Evolutionary conservation across 106 monocot genomes (phyloP), one percentile per base, ranked within the genome.

Genomic region (Cymbidium sinense): DNA sequence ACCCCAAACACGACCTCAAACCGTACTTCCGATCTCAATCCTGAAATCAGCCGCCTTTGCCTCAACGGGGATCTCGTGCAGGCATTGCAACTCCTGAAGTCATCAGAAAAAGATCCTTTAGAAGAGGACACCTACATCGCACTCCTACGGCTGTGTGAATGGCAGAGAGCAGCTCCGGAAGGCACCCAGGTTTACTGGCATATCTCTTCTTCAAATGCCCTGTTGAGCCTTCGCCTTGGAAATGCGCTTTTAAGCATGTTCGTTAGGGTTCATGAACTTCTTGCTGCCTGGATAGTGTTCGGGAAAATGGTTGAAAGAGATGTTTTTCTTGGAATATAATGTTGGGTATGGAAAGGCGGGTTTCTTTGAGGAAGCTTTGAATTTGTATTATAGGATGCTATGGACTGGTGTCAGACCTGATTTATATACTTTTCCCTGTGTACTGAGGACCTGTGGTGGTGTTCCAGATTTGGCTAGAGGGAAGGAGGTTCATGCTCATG

Each of bases 321-420:
- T 76, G 82, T 54, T 94, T 94, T 52, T 88, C 94, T 36, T 99
- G 94, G 98, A 98, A 94, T 62, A 81, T 94, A 30, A 86, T 98
- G 86, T 52, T 94, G 92, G 92, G 18, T 92, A 92, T 44, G 90
- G 84, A 0, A 90, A 92, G 78, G 70, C 78, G 2, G 94, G 94
- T 1, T 88, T 84, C 72, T 83, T 88, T 23, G 92, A 92, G 0
- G 91, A 92, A 79, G 91, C 92, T 4, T 61, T 94, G 82, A 85
- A 86, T 79, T 79, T 92, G 83, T 89, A 84, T 62, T 73, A 58
- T 29, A 61, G 88, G 73, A 98, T 98, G 96, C 13, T 91, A 1
- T 90, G 90, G 89, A 85, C 82, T 1, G 91, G 91, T 11, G 70
- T 90, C 30, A 54, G 73, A 21, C 96, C 96, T 0, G 94, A 94